Percentiles rank a stretch among this genome's conserved stretches.
phyloP scores from a whole-genome alignment of 331 rosid species.

The Stylosanthes scabra region DNA sequence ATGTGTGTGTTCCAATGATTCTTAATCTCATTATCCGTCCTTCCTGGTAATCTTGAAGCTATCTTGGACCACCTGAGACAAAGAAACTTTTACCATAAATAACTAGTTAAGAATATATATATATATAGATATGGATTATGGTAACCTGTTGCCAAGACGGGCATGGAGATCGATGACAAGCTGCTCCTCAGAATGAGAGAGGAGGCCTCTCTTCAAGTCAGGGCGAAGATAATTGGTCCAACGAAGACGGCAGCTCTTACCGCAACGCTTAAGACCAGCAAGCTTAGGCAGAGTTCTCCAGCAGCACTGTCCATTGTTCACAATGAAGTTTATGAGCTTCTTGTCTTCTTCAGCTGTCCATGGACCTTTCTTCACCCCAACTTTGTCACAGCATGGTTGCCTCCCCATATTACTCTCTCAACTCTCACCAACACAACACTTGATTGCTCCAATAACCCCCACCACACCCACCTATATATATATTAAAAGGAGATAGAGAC shows the following conservation, averaged over 20 bases:
- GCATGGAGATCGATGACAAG: slow-evolving; percentile 96
- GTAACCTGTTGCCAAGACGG: slow-evolving; percentile 92
- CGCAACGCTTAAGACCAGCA: slow-evolving; percentile 93
- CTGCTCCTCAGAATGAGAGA: slow-evolving; percentile 79
- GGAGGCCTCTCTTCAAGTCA: slow-evolving; percentile 92
- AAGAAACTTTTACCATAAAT: not conserved
- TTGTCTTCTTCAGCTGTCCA: slow-evolving; percentile 98
- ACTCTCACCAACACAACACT: slow-evolving; percentile 37
- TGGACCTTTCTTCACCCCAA: slow-evolving; percentile 97
- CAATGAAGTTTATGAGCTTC: slow-evolving; percentile 89
- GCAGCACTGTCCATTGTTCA: slow-evolving; percentile 97
- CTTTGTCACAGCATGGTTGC: slow-evolving; percentile 97
- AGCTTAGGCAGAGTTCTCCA: slow-evolving; percentile 98
- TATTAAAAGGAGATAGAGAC: slow-evolving; percentile 8
- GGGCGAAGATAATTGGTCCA: slow-evolving; percentile 99
- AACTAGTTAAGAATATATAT: too few relatives aligned
- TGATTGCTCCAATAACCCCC: slow-evolving; percentile 52
- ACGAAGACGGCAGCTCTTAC: slow-evolving; percentile 97
- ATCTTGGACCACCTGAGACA: slow-evolving; percentile 89
- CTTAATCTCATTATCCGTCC: slow-evolving; percentile 94
- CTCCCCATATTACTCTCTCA: slow-evolving; percentile 75
- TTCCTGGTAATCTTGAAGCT: slow-evolving; percentile 87
- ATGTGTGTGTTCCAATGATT: slow-evolving; percentile 98
- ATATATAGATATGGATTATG: too few relatives aligned
- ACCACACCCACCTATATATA: slow-evolving; percentile 73